Base-by-base conservation (phyloP, 108 stramenopile genomes). In the Cyclostephanos tholiformis region DNA sequence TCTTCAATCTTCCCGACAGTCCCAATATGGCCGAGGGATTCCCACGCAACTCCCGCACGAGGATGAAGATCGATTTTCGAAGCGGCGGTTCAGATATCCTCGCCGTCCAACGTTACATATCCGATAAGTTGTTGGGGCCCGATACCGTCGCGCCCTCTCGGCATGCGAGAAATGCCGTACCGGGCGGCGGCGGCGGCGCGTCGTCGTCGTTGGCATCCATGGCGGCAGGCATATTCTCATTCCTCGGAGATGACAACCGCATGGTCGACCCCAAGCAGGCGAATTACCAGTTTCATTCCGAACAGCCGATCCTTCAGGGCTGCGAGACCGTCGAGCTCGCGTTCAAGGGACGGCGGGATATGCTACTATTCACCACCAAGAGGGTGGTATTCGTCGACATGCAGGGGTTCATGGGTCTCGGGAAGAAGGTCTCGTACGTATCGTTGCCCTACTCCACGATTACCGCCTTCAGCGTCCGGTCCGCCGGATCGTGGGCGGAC, bases 281-380 rank as follows among this genome's bases (percentile, higher is more conserved):
- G n/a, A 80, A 87, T 50, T 65, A 50, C 13, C 35, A 84, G 51
- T 82, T 82, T 59, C 76, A 82, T 55, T 38, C 66, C 6, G 73
- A 74, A 19, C 53, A 60, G 13, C 84, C 85, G 0, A 72, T 88
- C 23, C 62, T 90, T 1, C 82, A 85, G 57, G 71, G 59, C 1
- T 84, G 83, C 56, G 89, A 90, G 64, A 68, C 70, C n/a, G 83
- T 90, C 1, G 87, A 90, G 49, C 53, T 88, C 41, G 87, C 86
- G 23, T 90, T 88, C 51, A 75, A 69, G 55, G 87, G 86, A 12
- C 77, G 82, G 13, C 74, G 87, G 44, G 89, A 86, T 49, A 67
- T 88, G 51, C 69, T 86, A 11, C 49, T 90, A 39, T 77, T 87
- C 30, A 89, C 87, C n/a, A 77, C 75, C n/a, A 72, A 76, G 63